Percentiles rank a stretch among this genome's conserved stretches.
Conservation (phyloP, 257 asterid genomes). For the Gentiana dahurica region DNA sequence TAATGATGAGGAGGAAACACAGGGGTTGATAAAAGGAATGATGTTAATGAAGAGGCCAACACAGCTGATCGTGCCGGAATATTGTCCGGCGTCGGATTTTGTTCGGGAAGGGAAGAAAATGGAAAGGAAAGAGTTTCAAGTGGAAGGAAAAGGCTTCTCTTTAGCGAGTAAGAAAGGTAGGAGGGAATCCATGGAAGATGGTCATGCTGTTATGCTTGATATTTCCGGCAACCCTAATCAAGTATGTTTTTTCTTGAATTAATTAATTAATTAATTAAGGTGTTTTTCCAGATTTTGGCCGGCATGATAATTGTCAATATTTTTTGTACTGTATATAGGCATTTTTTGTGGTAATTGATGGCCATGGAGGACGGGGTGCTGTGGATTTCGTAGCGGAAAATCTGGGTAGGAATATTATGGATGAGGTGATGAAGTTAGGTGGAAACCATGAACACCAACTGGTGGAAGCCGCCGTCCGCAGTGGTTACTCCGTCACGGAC, state of each 20-base stretch:
- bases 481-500: slow-evolving; percentile 35
- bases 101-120: slow-evolving; percentile 13
- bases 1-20: slow-evolving; percentile 4
- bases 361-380: slow-evolving; percentile 44
- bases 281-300: neutral
- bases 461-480: slow-evolving; percentile 28
- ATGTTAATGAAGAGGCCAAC: slow-evolving; percentile 33
- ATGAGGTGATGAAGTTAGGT: slow-evolving; percentile 10
- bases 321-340: slow-evolving; percentile 18
- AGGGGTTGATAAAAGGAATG: too few relatives aligned
- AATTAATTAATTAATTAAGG: neutral
- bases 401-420: slow-evolving; percentile 32
- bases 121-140: slow-evolving; percentile 22
- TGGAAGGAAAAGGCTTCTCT: slow-evolving; percentile 24
- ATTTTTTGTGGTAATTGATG: slow-evolving; percentile 44
- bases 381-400: slow-evolving; percentile 39
- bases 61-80: slow-evolving; percentile 21
- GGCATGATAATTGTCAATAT: neutral
- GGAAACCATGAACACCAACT: slow-evolving; percentile 5
- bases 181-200: slow-evolving; percentile 44
- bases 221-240: slow-evolving; percentile 36
- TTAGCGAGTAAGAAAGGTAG: slow-evolving; percentile 39
- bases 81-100: slow-evolving; percentile 12
- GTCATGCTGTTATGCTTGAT: slow-evolving; percentile 31
- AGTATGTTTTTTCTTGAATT: slow-evolving; percentile 13